These are phyloP conservation scores for Radiomyces spectabilis DNA, from an alignment of 192 early-diverging fungal species.

Conservation along the genomic window DNA sequence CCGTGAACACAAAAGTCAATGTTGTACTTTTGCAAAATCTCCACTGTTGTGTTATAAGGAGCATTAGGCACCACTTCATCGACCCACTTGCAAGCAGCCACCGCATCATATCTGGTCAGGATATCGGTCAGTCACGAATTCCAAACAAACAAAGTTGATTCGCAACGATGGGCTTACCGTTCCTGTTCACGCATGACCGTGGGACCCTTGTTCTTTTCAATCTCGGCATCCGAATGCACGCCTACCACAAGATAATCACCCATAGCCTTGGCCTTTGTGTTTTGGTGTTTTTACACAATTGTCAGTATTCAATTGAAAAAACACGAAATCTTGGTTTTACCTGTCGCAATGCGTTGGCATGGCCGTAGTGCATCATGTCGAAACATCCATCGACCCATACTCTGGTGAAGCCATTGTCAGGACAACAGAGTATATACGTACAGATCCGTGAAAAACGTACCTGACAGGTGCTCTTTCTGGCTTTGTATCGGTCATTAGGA, in stretches of 20 bases:
- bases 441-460: neutral
- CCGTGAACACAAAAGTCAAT: slow-evolving; percentile 96
- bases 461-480: slow-evolving; percentile 4
- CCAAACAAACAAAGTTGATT: neutral
- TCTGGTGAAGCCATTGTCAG: slow-evolving; percentile 6
- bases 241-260: slow-evolving; percentile 93
- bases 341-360: slow-evolving; percentile 95
- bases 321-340: slow-evolving; percentile 27
- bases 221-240: slow-evolving; percentile 92
- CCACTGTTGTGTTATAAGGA: slow-evolving; percentile 86
- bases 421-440: neutral
- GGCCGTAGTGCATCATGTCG: slow-evolving; percentile 96
- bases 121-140: neutral
- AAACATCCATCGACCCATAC: slow-evolving; percentile 95
- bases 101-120: slow-evolving; percentile 88
- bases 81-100: slow-evolving; percentile 95
- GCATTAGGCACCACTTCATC: slow-evolving; percentile 89
- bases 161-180: slow-evolving; percentile 55
- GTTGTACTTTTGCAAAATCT: slow-evolving; percentile 76
- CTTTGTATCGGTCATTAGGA: neutral
- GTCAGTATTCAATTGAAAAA: neutral
- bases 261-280: slow-evolving; percentile 79
- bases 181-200: slow-evolving; percentile 96
- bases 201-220: slow-evolving; percentile 91
- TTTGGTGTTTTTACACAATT: neutral